Evolutionary conservation across 768 basidiomycete genomes (phyloP), one percentile per base, ranked within the genome.

Genomic region (Pholiota conissans): DNA sequence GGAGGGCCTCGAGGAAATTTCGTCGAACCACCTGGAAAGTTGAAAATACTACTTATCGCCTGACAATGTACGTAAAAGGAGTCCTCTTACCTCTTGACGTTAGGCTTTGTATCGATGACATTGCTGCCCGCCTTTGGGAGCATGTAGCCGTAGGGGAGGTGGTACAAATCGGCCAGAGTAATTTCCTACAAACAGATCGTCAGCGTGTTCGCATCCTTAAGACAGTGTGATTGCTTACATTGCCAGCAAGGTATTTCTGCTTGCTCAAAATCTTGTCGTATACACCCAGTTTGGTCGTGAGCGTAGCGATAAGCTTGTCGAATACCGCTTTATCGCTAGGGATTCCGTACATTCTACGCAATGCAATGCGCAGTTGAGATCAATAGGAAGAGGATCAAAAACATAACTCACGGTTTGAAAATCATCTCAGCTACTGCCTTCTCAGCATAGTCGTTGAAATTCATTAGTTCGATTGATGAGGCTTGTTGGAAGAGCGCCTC

Each of bases 191-290:
- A 32, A 6, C 30, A 32, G 30, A 3, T 9, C 3, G 13, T 46
- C n/a, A n/a, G 32, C n/a, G 46, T 26, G 11, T 18, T 34, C 46
- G 1, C 20, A 24, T 18, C 10, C 16, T 11, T 26, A 11, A 24
- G 32, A 5, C 3, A 34, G 9, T n/a, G 10, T 13, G 29, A 10
- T 11, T 7, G 69, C 77, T 52, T 63, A 82, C 84, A 61, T 84
- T 72, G 16, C 86, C 85, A 8, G 80, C 82, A 9, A 85, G 68
- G 63, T 85, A 87, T 45, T 73, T 69, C 52, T 82, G 79, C 67
- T 81, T 85, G 8, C 69, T 67, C 2, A 87, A 73, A 39, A 88
- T 82, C 27, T 62, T 64, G 10, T 87, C 79, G 62, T 86, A 87
- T 2, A 66, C 80, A 20, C 81, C 76, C 4, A 87, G 73, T 40